Conservation (phyloP, 1,284 basidiomycete species). For the Sporisorium graminicola region DNA sequence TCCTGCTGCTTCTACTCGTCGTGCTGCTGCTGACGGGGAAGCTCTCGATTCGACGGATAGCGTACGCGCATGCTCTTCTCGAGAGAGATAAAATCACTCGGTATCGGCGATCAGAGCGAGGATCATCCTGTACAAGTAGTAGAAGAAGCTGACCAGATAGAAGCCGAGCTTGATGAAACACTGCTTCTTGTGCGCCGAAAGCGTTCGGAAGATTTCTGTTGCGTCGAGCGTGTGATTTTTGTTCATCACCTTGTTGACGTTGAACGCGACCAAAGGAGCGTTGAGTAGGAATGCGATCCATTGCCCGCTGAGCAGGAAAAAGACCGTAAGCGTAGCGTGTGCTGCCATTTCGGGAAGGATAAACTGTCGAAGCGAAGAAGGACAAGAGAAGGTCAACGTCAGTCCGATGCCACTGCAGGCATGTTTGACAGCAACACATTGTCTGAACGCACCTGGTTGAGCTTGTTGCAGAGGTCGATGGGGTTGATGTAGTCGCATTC, state of each 20-base stretch:
- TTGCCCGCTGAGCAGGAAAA: slow-evolving; percentile 81
- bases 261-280: slow-evolving; percentile 87
- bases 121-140: slow-evolving; percentile 67
- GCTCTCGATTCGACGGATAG: no score
- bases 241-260: slow-evolving; percentile 95
- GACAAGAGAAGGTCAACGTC: background rate
- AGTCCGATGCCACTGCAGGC: background rate
- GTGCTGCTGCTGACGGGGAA: no score
- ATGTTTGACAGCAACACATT: background rate
- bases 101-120: slow-evolving; percentile 56
- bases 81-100: slow-evolving; percentile 21
- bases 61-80: no score
- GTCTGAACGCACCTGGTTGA: slow-evolving; percentile 84
- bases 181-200: slow-evolving; percentile 92
- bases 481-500: slow-evolving; percentile 92
- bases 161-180: slow-evolving; percentile 75
- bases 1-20: no score
- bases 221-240: slow-evolving; percentile 99
- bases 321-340: slow-evolving; percentile 83
- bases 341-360: slow-evolving; percentile 95
- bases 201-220: slow-evolving; percentile 97
- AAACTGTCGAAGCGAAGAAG: slow-evolving; percentile 76
- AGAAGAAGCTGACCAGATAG: slow-evolving; percentile 69
- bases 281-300: slow-evolving; percentile 95
- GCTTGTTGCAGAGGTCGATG: slow-evolving; percentile 99